These are phyloP conservation scores for Dorcoceras hygrometricum DNA, from an alignment of 257 asterid species.

Conservation along the genomic window DNA sequence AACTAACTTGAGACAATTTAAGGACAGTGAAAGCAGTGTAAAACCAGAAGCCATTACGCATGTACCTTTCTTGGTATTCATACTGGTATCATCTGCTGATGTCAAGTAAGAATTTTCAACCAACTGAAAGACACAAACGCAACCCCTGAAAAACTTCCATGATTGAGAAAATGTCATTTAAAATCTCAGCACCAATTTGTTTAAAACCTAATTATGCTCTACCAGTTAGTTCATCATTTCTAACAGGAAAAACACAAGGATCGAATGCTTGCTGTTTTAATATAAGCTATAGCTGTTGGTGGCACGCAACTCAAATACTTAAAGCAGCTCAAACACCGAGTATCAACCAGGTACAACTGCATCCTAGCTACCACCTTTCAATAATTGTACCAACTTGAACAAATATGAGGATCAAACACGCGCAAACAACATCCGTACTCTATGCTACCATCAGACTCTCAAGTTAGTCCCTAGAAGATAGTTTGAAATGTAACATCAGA, in stretches of 20 bases:
- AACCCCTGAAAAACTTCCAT: background rate
- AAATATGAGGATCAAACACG: too few relatives aligned
- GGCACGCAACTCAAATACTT: background rate
- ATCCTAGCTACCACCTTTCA: too few relatives aligned
- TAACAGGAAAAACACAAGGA: background rate
- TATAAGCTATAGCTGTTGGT: background rate
- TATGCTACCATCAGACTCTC: background rate
- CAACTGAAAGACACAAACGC: background rate
- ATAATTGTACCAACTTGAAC: background rate
- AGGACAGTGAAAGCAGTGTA: background rate
- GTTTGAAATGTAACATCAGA: slow-evolving; percentile 2
- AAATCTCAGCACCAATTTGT: too few relatives aligned
- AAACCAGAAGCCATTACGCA: background rate
- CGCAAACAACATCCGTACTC: background rate
- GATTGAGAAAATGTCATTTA: background rate
- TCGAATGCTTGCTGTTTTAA: too few relatives aligned
- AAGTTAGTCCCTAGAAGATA: slow-evolving; percentile 8
- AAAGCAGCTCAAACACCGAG: background rate
- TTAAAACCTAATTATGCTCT: background rate
- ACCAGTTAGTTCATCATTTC: background rate
- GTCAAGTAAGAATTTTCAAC: background rate
- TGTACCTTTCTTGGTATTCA: background rate
- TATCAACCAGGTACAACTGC: background rate
- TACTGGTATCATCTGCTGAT: background rate
- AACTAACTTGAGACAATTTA: background rate